Conservation (phyloP, 1,139 yeast species). For the Diutina neorugosa region DNA sequence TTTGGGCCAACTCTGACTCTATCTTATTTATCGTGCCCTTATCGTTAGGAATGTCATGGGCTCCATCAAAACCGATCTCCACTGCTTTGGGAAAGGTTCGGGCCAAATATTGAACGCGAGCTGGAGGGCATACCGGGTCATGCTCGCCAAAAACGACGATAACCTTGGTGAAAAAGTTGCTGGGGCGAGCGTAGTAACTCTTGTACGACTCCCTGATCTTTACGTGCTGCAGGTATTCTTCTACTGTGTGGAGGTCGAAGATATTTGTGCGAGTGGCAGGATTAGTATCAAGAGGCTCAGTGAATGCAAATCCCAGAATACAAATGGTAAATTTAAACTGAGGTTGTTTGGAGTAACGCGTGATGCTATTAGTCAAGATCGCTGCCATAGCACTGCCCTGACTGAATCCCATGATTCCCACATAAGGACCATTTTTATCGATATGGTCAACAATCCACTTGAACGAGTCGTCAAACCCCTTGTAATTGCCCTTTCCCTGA, state of each 20-base stretch:
- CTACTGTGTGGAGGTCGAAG: not conserved
- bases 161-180: not conserved
- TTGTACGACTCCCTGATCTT: not conserved
- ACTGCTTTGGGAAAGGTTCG: not conserved
- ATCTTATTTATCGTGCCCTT: not conserved
- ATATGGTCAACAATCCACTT: constrained; percentile 42
- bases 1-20: not conserved
- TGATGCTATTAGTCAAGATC: not conserved
- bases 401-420: constrained; percentile 80
- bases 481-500: not conserved
- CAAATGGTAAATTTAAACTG: not conserved
- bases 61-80: not conserved
- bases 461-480: constrained; percentile 20
- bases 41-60: not conserved
- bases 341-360: not conserved
- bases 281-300: not conserved
- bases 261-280: not conserved
- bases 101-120: not conserved
- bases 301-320: not conserved
- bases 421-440: constrained; percentile 68
- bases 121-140: not conserved
- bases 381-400: constrained; percentile 75
- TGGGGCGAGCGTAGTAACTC: not conserved
- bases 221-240: not conserved
- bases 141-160: not conserved